Evolutionary conservation across 1,284 basidiomycete species (phyloP).

Genomic region (Pseudozyma pruni): DNA sequence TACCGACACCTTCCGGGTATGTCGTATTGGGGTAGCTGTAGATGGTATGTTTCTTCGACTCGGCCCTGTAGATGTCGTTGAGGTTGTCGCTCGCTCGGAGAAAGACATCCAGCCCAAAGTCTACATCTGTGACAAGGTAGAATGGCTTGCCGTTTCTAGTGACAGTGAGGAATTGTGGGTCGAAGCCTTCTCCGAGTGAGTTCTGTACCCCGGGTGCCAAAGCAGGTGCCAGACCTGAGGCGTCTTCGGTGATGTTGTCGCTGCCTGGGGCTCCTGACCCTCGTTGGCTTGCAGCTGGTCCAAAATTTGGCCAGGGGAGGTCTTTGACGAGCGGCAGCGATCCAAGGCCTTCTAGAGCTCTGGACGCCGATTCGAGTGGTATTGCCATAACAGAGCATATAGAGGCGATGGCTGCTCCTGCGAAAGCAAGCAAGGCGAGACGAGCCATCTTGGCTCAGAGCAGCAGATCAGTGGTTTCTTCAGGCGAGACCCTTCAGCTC

Average conservation of each 20-base stretch:
- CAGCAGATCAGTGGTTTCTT: no score
- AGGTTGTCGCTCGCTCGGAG: constrained; percentile 34
- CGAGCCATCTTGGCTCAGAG: no score
- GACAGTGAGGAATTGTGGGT: constrained; percentile 41
- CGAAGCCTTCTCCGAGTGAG: constrained; percentile 39
- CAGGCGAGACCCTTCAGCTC: no score
- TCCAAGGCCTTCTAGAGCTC: neutral
- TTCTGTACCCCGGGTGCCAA: constrained; percentile 32
- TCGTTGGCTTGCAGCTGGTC: constrained; percentile 16
- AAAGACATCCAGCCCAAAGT: constrained; percentile 34
- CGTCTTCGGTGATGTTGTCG: constrained; percentile 39
- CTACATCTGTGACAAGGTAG: constrained; percentile 39
- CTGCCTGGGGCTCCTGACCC: constrained; percentile 26
- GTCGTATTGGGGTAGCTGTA: constrained; percentile 19
- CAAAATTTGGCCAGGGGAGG: constrained; percentile 26
- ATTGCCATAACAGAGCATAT: no score
- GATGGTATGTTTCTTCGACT: constrained; percentile 27
- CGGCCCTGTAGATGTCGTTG: constrained; percentile 39
- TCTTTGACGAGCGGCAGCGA: constrained; percentile 8
- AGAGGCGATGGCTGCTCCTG: no score
- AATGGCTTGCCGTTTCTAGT: constrained; percentile 18
- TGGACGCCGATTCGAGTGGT: constrained; percentile 2
- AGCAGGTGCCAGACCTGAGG: constrained; percentile 36
- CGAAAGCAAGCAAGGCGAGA: no score
- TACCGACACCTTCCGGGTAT: constrained; percentile 39